Base-by-base conservation (phyloP, 768 basidiomycete species). In the Phylloporus sp. region DNA sequence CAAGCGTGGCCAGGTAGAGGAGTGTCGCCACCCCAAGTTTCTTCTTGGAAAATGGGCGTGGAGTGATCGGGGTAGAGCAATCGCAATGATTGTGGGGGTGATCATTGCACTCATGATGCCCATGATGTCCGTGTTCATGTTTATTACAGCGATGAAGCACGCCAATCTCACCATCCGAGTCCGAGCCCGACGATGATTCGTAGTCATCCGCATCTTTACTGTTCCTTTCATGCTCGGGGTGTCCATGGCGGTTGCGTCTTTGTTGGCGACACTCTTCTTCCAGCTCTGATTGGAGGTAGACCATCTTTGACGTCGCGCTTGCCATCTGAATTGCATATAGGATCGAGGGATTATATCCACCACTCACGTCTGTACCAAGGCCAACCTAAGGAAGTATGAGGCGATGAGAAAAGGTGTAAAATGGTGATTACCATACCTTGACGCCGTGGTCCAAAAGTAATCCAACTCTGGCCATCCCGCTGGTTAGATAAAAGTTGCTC, bases 361-460 rank as follows among this genome's bases (percentile, higher is more conserved):
- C n/a, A n/a, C n/a, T n/a, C n/a, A 88, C 84, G 61, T 95, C 91
- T 46, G 94, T 95, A 3, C 95, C 95, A 12, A 97, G 72, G 16
- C 91, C 91, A 54, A 97, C 88, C 91, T 93, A 45, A 12, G n/a
- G n/a, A n/a, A 8, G 22, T 23, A 32, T 12, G 31, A 11, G 16
- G 8, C 20, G 6, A 22, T 45, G 44, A 16, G 31, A 20, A 22
- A 6, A 11, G 6, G 0, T 3, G 31, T 7, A 18, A 23, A 9
- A 45, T 3, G 22, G 27, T 2, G 20, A 6, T 3, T 18, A 13
- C 29, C 20, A 11, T 32, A 87, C 93, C 77, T 95, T 95, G 66
- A 97, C 80, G 0, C 89, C 91, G 32, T 69, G 70, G 67, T 95
- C 92, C 6, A 97, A 75, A 70, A 86, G 80, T 52, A 75, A 72